Evolutionary conservation across 176 grass and related monocot genomes (phyloP).

Genomic region (Aegilops tauschii): DNA sequence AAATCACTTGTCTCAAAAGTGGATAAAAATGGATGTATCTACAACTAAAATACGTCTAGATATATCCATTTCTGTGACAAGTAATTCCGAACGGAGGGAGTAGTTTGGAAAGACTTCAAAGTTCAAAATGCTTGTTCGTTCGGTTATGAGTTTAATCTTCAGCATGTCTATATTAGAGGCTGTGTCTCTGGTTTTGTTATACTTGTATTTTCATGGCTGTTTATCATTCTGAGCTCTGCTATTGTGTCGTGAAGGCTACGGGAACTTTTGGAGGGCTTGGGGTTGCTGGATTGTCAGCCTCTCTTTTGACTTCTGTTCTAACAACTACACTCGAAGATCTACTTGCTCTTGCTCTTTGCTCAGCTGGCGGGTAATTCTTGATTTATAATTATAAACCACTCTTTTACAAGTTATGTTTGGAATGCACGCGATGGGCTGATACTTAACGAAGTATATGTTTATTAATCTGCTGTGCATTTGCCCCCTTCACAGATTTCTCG

Average conservation of each 20-base stretch:
- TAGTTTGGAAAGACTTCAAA: not conserved
- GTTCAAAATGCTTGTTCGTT: not conserved
- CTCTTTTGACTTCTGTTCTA: constrained; percentile 89
- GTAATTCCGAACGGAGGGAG: too few species aligned
- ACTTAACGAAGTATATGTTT: not conserved
- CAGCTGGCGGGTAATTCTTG: constrained; percentile 84
- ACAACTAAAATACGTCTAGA: too few species aligned
- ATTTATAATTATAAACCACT: constrained; percentile 15
- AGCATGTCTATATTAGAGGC: not conserved
- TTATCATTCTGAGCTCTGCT: not conserved
- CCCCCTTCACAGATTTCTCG: constrained; percentile 53
- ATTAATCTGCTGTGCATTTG: not conserved
- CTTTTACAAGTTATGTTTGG: not conserved
- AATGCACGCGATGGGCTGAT: constrained; percentile 12
- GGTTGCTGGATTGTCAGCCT: constrained; percentile 81
- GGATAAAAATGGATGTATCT: too few species aligned
- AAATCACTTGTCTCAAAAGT: too few species aligned
- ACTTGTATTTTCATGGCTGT: not conserved
- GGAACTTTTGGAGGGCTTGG: constrained; percentile 96
- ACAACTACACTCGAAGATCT: constrained; percentile 91
- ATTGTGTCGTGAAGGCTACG: constrained; percentile 55
- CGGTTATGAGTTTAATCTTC: not conserved
- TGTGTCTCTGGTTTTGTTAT: not conserved
- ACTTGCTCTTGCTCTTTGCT: constrained; percentile 92
- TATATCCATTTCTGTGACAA: too few species aligned